Evolutionary conservation across 352 stramenopile species (phyloP).

Genomic region (Peronosclerospora sorghi): DNA sequence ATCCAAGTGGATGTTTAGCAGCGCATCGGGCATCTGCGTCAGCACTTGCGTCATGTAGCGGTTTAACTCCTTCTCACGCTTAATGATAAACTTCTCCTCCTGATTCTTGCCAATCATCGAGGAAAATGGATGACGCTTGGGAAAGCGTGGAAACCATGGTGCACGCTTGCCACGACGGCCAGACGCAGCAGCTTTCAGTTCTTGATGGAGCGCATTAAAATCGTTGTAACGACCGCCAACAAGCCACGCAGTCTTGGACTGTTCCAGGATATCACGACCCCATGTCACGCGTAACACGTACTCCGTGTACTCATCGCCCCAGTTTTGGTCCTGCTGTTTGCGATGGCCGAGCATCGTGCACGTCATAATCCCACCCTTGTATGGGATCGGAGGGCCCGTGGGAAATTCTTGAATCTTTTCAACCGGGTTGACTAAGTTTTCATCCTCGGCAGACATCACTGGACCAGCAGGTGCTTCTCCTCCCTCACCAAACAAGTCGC

Average conservation of each 20-base stretch:
- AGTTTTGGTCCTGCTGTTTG: conserved; percentile 85
- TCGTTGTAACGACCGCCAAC: conserved; percentile 84
- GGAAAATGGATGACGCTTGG: conserved; percentile 84
- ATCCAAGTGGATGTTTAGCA: conserved; percentile 85
- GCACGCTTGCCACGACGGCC: conserved; percentile 76
- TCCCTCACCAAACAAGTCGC: conserved; percentile 78
- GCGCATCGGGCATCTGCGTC: conserved; percentile 82
- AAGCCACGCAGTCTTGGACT: conserved; percentile 84
- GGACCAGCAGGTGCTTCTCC: conserved; percentile 64
- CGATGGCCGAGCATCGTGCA: conserved; percentile 83
- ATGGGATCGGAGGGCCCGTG: conserved; percentile 82
- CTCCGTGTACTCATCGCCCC: conserved; percentile 85
- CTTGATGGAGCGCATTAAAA: conserved; percentile 84
- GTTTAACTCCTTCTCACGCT: conserved; percentile 86
- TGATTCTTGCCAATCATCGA: conserved; percentile 88
- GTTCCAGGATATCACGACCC: conserved; percentile 80
- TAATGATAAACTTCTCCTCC: conserved; percentile 87
- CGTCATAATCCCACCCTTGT: conserved; percentile 84
- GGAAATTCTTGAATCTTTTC: conserved; percentile 83
- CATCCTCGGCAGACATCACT: conserved; percentile 78
- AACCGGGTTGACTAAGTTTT: conserved; percentile 80
- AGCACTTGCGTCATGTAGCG: conserved; percentile 87
- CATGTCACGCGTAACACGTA: conserved; percentile 83
- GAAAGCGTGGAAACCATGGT: conserved; percentile 84
- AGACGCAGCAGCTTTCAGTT: conserved; percentile 78